Evolutionary conservation across 2,329 filamentous ascomycete genomes (phyloP), one percentile per base, ranked within the genome.

Genomic region (Talaromyces rugulosus): DNA sequence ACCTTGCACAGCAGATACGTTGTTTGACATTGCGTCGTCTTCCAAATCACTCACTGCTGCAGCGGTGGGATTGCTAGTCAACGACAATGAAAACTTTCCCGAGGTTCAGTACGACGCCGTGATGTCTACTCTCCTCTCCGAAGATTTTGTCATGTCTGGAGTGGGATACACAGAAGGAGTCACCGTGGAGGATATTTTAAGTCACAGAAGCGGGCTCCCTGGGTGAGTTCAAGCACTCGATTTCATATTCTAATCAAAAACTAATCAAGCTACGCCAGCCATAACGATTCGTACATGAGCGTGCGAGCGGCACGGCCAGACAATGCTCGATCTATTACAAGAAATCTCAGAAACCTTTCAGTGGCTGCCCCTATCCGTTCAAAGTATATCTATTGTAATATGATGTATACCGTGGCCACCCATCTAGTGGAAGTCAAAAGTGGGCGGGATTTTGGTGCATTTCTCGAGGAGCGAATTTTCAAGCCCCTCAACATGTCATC

Each of bases 171-270:
- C 82, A 1, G 69, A 73, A 28, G 77, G 82, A 63, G 69, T 84
- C 47, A 86, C 82, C 0, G 69, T 86, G 6, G 81, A 85, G 60
- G 85, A 87, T 61, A 78, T 82, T 2, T 74, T 84, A 0, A 78
- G 78, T 56, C 84, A 87, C 66, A 76, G 83, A 4, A 82, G 79
- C 0, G 83, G 84, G 9, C 74, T 83, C 62, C 74, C 82, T 1
- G 65, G 73, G 42, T 81, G 80, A 68, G 79, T 82, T 64, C 30
- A 31, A 36, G 8, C 11, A 28, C 34, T 9, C 11, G 16, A 30
- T 27, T 40, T 40, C 14, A 55, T 34, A 3, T 11, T n/a, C n/a
- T 8, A 18, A 31, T 34, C 47, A 23, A 52, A n/a, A 28, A 36
- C 68, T 12, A 58, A 67, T 63, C 8, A 18, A n/a, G 23, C 18